Percentiles rank a stretch among this genome's conserved stretches.
These are phyloP conservation scores for Trametes meyenii DNA, from an alignment of 768 basidiomycete species.

Conservation along the genomic window DNA sequence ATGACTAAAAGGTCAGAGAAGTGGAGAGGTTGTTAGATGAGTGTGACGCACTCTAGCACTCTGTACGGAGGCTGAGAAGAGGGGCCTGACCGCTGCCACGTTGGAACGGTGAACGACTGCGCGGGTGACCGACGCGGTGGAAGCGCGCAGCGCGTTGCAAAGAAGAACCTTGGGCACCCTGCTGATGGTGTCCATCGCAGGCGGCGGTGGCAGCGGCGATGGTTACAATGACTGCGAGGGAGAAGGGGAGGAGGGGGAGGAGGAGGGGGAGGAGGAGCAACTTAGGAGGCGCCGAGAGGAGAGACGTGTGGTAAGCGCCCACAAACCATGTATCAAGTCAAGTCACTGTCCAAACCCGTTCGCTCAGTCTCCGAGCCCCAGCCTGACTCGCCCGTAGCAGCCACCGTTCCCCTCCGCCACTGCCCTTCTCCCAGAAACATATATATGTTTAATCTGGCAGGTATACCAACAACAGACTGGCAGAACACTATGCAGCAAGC, in stretches of 20 bases:
- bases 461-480: conserved; percentile 34
- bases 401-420: not conserved
- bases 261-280: not conserved
- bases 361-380: not conserved
- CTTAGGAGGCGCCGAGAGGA: not conserved
- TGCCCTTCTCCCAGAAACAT: not conserved
- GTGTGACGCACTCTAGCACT: conserved; percentile 64
- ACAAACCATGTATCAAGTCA: conserved; percentile 1
- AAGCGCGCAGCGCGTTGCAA: conserved; percentile 42
- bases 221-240: not conserved
- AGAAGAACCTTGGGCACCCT: conserved; percentile 18
- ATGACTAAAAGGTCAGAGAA: not conserved
- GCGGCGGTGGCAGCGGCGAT: conserved; percentile 1
- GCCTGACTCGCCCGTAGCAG: no score
- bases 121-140: conserved; percentile 49
- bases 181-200: conserved; percentile 37
- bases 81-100: conserved; percentile 13
- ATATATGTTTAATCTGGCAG: not conserved
- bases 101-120: conserved; percentile 33
- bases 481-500: conserved; percentile 52
- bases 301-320: no score
- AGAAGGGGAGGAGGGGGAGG: not conserved
- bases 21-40: not conserved
- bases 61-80: conserved; percentile 62
- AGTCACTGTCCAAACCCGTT: not conserved